Base-by-base conservation (phyloP, 2,329 filamentous ascomycete species). In the Talaromyces islandicus region DNA sequence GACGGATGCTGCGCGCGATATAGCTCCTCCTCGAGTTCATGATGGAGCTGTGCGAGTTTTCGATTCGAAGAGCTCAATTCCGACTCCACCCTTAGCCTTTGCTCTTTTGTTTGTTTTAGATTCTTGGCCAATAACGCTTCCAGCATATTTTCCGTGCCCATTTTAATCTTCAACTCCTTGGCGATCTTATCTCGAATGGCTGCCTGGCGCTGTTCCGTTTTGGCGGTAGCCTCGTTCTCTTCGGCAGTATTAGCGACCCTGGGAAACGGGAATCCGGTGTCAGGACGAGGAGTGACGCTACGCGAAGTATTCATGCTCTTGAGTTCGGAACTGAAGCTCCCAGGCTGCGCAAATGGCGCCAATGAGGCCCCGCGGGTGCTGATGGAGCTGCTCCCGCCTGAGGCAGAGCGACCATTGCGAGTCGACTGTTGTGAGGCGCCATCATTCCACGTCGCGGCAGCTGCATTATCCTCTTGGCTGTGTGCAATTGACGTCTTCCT, bases 81-180 rank as follows among this genome's bases (percentile, higher is more conserved):
- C 55, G 90, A 89, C 78, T 99, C 90, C 29, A 92, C 90, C 67
- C 85, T 83, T 62, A 84, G 80, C 51, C 90, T 85, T 71, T 93
- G 90, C 62, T 93, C 93, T 72, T 92, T 95, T 64, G 90, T 89
- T 73, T 97, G 93, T 77, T 97, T 99, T 52, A 91, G 89, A 74
- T 96, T 97, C 77, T 99, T 99, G 51, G 87, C 85, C 73, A 97
- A 91, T 65, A 99, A 79, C 12, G 94, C 94, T 78, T 99, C 94
- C 43, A 99, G 81, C 85, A 99, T 88, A 73, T 99, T 99, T 80
- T 99, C 94, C 60, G 93, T 97, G 21, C 94, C 94, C 69, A 93
- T 90, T 75, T 96, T 97, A 72, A 99, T 97, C 81, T 97, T 97
- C 78, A 92, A 88, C 78, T 99, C 95, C 69, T 95, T 93, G 66